Base-by-base conservation (phyloP, 345 rosid species). In the Angophora floribunda region DNA sequence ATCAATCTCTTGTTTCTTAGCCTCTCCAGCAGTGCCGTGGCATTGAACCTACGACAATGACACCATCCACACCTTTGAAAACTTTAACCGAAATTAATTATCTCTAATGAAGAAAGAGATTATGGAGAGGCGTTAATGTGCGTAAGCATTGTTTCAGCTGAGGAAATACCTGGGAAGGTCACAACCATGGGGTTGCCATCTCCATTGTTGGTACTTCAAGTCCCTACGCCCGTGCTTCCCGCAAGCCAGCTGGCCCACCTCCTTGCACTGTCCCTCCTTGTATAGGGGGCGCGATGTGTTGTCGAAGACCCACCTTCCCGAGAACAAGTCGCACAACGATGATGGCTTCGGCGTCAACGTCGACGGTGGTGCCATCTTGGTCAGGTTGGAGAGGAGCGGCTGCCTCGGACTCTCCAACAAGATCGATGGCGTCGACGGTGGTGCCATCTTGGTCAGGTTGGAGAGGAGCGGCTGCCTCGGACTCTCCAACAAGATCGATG, bases 161-260 rank as follows among this genome's bases (percentile, higher is more conserved):
- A 7, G 49, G 22, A 41, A 75, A 32, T 86, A 97, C 99, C 96
- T 95, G 22, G 98, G 99, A 65, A 96, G 95, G 89, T 95, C 93
- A 86, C 99, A 98, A 7, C 93, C 92, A 86, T 92, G 94, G 88
- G 99, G 99, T 61, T 98, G 96, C 99, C 99, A 98, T 86, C 95
- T 95, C 99, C 97, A 96, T n/a, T 91, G 92, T 91, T 91, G 98
- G 75, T 92, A 97, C 88, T 82, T 86, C 85, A 93, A 90, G 87
- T 98, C 97, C 87, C 93, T 93, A 88, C 99, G 94, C 51, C 99
- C 99, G 89, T 93, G 95, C 90, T 97, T 94, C 92, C 92, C 91
- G 86, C 98, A 95, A 86, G 98, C 96, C 92, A 97, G 90, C 89
- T 95, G 95, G 59, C 94, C 96, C 19, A 97, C 93, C 91, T 90